These are phyloP conservation scores for Mycena leptocephala DNA, from an alignment of 768 basidiomycete species.

Conservation along the genomic window DNA sequence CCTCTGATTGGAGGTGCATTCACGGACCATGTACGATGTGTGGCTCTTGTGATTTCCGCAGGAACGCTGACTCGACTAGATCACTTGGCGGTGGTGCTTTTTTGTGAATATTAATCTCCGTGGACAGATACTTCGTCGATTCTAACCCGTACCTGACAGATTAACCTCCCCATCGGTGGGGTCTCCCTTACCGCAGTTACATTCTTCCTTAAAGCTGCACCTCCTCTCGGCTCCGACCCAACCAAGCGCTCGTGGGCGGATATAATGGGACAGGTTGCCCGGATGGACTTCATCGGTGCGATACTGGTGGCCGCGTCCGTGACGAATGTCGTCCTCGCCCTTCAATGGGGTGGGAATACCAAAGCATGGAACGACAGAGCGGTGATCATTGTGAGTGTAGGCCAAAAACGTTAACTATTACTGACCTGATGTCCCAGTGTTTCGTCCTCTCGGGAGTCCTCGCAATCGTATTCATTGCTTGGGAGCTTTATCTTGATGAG, in stretches of 20 bases:
- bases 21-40: neutral
- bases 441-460: constrained; percentile 21
- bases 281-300: constrained; percentile 57
- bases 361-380: constrained; percentile 52
- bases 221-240: constrained; percentile 3
- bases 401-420: neutral
- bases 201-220: constrained; percentile 17
- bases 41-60: neutral
- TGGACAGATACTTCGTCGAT: neutral
- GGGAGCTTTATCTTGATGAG: constrained; percentile 10
- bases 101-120: neutral
- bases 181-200: constrained; percentile 19
- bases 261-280: constrained; percentile 24
- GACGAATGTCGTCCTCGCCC: constrained; percentile 54
- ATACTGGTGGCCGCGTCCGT: constrained; percentile 51
- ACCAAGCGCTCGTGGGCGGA: neutral
- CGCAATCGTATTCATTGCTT: neutral
- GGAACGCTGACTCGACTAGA: neutral
- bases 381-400: constrained; percentile 24
- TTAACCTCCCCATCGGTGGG: neutral
- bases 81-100: neutral
- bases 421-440: neutral
- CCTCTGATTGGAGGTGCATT: neutral
- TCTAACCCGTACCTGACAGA: neutral
- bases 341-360: constrained; percentile 63